phyloP scores from a whole-genome alignment of 2,329 filamentous ascomycete species.

The Botryotinia convoluta region DNA sequence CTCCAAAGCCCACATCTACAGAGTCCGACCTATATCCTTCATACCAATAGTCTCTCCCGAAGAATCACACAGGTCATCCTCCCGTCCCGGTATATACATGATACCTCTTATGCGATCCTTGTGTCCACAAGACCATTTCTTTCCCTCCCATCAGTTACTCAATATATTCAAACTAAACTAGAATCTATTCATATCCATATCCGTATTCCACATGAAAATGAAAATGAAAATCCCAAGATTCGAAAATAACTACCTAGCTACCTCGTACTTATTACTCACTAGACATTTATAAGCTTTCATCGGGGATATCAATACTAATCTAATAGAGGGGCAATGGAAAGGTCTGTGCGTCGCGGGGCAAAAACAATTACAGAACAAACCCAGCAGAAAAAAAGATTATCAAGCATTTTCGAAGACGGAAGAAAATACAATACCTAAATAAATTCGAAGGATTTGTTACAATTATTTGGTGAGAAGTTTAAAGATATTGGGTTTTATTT shows the following conservation, averaged over 20 bases:
- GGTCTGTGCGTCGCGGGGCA: slow-evolving; percentile 19
- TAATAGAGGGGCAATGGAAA: slow-evolving; percentile 1
- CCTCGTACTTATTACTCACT: neutral
- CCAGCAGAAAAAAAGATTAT: slow-evolving; percentile 21
- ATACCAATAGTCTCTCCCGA: neutral
- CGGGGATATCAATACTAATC: neutral
- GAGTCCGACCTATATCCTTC: neutral
- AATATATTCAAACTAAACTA: too few relatives aligned
- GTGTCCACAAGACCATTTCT: too few relatives aligned
- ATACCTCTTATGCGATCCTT: neutral
- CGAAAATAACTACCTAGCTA: neutral
- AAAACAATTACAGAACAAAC: neutral
- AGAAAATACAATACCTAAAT: neutral
- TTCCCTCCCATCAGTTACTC: too few relatives aligned
- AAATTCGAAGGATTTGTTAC: neutral
- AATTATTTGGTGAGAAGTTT: neutral
- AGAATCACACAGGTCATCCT: neutral
- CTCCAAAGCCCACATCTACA: neutral
- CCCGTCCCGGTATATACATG: too few relatives aligned
- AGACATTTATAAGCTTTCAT: neutral
- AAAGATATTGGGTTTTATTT: neutral
- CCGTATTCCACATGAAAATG: neutral
- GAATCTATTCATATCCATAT: too few relatives aligned
- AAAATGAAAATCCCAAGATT: neutral
- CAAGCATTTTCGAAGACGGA: slow-evolving; percentile 21